phyloP scores from a whole-genome alignment of 306 rosid genomes.

The Vicia faba region DNA sequence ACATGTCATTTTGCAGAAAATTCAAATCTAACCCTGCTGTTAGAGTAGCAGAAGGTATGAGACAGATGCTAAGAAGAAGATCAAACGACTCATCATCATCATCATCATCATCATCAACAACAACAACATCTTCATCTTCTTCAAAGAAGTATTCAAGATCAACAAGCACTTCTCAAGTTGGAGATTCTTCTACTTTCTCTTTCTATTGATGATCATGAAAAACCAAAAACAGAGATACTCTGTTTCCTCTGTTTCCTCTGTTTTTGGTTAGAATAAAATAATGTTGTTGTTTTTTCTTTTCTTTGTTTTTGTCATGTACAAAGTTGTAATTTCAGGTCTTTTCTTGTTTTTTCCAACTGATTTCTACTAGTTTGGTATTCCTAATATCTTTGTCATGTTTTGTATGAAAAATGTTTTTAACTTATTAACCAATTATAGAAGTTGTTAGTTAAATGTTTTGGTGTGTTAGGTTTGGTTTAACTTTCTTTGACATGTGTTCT shows the following conservation, averaged over 20 bases:
- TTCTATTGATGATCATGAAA: conserved; percentile 41
- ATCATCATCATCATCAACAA: conserved; percentile 37
- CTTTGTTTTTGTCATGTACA: conserved; percentile 52
- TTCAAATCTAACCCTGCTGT: conserved; percentile 87
- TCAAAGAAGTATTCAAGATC: conserved; percentile 64
- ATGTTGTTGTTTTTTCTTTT: conserved; percentile 13
- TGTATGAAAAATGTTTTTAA: neutral
- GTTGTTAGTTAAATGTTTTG: neutral
- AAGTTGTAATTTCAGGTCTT: conserved; percentile 37
- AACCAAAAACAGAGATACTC: conserved; percentile 18
- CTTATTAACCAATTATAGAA: conserved; percentile 10
- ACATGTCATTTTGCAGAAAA: conserved; percentile 94
- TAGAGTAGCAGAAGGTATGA: conserved; percentile 94
- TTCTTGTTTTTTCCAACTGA: conserved; percentile 12
- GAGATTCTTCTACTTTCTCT: conserved; percentile 66
- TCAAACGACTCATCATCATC: conserved; percentile 58
- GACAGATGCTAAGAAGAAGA: conserved; percentile 91
- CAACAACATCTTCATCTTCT: conserved; percentile 43
- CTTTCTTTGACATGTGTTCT: conserved; percentile 10
- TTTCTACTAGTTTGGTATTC: conserved; percentile 20
- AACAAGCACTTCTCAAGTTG: conserved; percentile 72
- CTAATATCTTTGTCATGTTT: conserved; percentile 24
- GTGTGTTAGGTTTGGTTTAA: conserved; percentile 5
- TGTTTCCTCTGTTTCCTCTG: conserved; percentile 34
- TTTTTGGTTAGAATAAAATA: conserved; percentile 48